Evolutionary conservation across 2,329 filamentous ascomycete species (phyloP).

Genomic region (Thielaviopsis populi): DNA sequence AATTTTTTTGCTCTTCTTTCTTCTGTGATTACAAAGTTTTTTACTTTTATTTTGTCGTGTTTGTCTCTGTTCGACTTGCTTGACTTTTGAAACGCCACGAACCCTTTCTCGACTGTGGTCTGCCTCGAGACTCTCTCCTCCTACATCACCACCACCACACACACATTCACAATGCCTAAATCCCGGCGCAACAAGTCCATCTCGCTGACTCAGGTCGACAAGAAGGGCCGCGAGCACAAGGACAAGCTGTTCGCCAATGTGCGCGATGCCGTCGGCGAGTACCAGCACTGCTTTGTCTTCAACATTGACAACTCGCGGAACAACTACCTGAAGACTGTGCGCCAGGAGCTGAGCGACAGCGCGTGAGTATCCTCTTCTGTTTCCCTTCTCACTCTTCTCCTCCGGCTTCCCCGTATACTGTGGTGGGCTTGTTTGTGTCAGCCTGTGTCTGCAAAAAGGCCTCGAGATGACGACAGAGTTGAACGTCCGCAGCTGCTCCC

Average conservation of each 20-base stretch:
- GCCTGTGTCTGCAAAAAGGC: no score
- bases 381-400: no score
- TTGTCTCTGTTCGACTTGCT: background rate
- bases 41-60: slow-evolving; percentile 1
- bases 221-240: slow-evolving; percentile 88
- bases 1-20: background rate
- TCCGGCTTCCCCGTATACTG: background rate
- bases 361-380: slow-evolving; percentile 39
- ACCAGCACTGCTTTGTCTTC: slow-evolving; percentile 88
- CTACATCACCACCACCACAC: slow-evolving; percentile 4
- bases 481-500: no score
- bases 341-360: slow-evolving; percentile 69
- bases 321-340: slow-evolving; percentile 82
- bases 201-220: slow-evolving; percentile 78
- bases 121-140: background rate
- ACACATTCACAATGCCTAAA: slow-evolving; percentile 75
- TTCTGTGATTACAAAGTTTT: background rate
- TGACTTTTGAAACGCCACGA: background rate
- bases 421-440: no score
- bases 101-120: background rate
- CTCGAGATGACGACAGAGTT: no score
- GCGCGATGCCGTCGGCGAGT: slow-evolving; percentile 68
- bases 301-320: slow-evolving; percentile 96
- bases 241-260: slow-evolving; percentile 78
- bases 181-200: slow-evolving; percentile 85